phyloP scores from a whole-genome alignment of 176 grass and related monocot genomes.

The Aegilops umbellulata region DNA sequence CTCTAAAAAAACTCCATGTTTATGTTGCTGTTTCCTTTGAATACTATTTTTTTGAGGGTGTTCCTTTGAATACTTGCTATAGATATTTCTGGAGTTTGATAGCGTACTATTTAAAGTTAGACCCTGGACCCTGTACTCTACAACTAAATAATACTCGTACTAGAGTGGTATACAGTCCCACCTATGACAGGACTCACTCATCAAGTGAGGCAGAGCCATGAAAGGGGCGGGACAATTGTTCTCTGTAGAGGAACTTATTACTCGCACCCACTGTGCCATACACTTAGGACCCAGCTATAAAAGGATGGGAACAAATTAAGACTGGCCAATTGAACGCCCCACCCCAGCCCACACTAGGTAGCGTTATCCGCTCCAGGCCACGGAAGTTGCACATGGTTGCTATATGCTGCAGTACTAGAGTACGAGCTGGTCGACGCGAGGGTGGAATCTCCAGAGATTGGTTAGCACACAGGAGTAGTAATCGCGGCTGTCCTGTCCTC shows the following conservation, averaged over 20 bases:
- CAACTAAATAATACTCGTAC: too few relatives aligned
- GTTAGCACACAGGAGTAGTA: not conserved
- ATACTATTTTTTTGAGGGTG: not conserved
- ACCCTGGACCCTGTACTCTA: slow-evolving; percentile 11
- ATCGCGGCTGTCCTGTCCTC: slow-evolving; percentile 4
- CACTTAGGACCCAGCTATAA: slow-evolving; percentile 37
- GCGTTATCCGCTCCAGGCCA: slow-evolving; percentile 17
- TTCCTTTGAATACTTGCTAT: not conserved
- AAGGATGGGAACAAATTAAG: slow-evolving; percentile 41
- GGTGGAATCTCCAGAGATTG: slow-evolving; percentile 23
- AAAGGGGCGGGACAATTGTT: slow-evolving; percentile 21
- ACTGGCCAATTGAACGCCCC: too few relatives aligned
- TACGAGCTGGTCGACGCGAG: slow-evolving; percentile 11
- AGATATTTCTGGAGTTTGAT: not conserved
- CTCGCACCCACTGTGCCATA: slow-evolving; percentile 27
- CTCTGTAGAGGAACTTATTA: slow-evolving; percentile 30
- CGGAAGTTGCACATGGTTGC: slow-evolving; percentile 18
- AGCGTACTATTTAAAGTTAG: not conserved
- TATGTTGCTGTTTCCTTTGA: not conserved
- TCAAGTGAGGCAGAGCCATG: slow-evolving; percentile 15
- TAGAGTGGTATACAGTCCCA: not conserved
- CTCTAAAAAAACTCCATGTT: not conserved
- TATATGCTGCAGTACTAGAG: not conserved
- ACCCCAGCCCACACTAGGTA: too few relatives aligned
- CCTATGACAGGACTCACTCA: slow-evolving; percentile 12